Conservation (phyloP, 768 basidiomycete species). For the Termitomyces sp. region DNA sequence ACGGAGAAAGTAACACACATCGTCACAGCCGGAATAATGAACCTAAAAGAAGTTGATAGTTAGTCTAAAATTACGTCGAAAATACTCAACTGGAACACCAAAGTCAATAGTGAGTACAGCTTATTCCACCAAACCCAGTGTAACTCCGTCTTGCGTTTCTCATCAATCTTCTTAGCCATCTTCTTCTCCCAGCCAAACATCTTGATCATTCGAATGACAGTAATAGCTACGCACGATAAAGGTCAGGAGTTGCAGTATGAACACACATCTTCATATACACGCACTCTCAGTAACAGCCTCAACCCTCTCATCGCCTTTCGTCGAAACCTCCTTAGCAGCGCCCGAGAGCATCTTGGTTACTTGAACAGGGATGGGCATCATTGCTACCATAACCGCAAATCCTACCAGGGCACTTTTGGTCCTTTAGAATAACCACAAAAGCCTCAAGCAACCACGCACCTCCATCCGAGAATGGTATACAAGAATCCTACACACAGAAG, state of each 20-base stretch:
- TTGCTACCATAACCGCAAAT: constrained; percentile 42
- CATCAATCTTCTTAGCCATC: constrained; percentile 46
- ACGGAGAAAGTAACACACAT: constrained; percentile 63
- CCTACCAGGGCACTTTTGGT: constrained; percentile 50
- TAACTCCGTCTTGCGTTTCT: constrained; percentile 60
- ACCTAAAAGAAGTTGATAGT: constrained; percentile 29
- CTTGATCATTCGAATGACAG: constrained; percentile 63
- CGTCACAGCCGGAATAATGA: constrained; percentile 54
- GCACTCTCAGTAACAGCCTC: constrained; percentile 57
- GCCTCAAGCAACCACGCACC: constrained; percentile 19
- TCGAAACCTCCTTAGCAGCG: constrained; percentile 44
- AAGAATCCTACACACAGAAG: constrained; percentile 35
- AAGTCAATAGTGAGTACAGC: constrained; percentile 44
- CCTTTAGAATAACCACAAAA: too few species aligned
- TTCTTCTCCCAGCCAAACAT: constrained; percentile 64
- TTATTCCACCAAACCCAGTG: constrained; percentile 46
- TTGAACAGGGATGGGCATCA: constrained; percentile 54
- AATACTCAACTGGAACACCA: constrained; percentile 33
- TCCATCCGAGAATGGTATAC: constrained; percentile 44
- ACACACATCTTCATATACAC: constrained; percentile 1
- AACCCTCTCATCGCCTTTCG: constrained; percentile 53
- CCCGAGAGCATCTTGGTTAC: constrained; percentile 43
- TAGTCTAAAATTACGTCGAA: not conserved
- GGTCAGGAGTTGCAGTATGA: too few species aligned
- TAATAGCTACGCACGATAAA: constrained; percentile 38